Evolutionary conservation across 2,329 filamentous ascomycete species (phyloP).

Genomic region (Botrytis medusae): DNA sequence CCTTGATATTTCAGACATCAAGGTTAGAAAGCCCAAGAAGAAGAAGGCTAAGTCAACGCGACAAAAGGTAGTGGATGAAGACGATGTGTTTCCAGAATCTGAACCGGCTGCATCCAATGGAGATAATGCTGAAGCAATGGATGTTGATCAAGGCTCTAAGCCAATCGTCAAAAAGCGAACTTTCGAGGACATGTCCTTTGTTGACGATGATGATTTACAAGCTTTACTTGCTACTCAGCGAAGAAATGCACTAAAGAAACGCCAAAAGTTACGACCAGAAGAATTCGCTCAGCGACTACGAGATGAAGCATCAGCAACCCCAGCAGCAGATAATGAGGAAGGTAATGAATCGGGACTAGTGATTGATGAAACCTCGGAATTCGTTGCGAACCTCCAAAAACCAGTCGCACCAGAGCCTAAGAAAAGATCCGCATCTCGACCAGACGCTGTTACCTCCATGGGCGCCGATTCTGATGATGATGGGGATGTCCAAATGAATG

Average conservation of each 20-base stretch:
- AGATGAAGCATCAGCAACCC: conserved; percentile 54
- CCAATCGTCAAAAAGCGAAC: conserved; percentile 60
- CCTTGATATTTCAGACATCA: conserved; percentile 79
- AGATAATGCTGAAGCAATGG: conserved; percentile 61
- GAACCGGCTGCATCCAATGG: conserved; percentile 36
- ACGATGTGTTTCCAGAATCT: conserved; percentile 53
- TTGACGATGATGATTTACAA: conserved; percentile 92
- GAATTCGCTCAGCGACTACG: conserved; percentile 80
- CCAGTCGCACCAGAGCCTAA: conserved; percentile 56
- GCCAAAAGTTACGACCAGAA: conserved; percentile 81
- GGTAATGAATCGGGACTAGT: conserved; percentile 66
- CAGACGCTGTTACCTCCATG: conserved; percentile 48
- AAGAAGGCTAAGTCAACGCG: conserved; percentile 79
- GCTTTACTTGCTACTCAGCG: conserved; percentile 81
- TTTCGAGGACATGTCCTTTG: conserved; percentile 66
- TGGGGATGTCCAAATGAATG: conserved; percentile 43
- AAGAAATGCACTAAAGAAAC: conserved; percentile 82
- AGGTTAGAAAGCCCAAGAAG: conserved; percentile 92
- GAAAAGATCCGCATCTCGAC: conserved; percentile 40
- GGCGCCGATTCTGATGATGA: conserved; percentile 44
- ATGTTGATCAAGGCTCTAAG: conserved; percentile 62
- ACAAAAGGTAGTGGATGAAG: conserved; percentile 65
- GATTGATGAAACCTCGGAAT: conserved; percentile 95
- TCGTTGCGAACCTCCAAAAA: conserved; percentile 81
- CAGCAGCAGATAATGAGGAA: conserved; percentile 59